Evolutionary conservation across 768 basidiomycete species (phyloP).

Genomic region (Leccinum sublutescens): DNA sequence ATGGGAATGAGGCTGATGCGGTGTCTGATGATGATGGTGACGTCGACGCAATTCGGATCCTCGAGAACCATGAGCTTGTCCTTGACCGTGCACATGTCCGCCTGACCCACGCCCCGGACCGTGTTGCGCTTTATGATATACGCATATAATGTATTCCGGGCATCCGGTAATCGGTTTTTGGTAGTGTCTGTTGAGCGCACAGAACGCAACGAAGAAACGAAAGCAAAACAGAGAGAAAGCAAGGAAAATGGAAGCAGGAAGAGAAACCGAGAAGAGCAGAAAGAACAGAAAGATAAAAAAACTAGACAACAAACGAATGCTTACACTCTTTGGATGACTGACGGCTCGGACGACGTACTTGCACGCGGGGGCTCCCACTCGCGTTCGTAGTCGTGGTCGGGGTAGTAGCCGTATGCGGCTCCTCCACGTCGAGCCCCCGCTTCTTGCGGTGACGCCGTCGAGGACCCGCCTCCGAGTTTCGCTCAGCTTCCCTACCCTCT

Average conservation of each 20-base stretch:
- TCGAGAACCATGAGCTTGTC: background rate
- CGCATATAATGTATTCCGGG: background rate
- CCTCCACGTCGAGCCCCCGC: conserved; percentile 13
- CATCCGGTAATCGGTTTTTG: background rate
- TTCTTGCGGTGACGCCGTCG: conserved; percentile 17
- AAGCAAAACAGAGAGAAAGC: background rate
- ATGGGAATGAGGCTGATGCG: background rate
- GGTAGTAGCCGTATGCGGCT: background rate
- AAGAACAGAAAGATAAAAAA: background rate
- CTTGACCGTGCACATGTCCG: background rate
- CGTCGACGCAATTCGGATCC: conserved; percentile 13
- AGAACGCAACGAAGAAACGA: background rate
- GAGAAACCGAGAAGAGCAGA: background rate
- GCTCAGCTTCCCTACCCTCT: background rate
- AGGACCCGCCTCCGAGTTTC: conserved; percentile 9
- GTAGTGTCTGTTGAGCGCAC: background rate
- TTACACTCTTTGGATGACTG: conserved; percentile 16
- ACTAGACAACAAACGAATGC: background rate
- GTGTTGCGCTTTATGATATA: conserved; percentile 3
- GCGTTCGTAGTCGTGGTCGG: background rate
- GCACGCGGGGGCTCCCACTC: background rate
- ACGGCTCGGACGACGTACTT: background rate
- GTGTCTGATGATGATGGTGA: conserved; percentile 2
- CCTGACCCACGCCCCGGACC: background rate
- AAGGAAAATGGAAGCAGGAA: background rate